Base-by-base conservation (phyloP, 2,329 filamentous ascomycete genomes). In the Bipolaris gigantea region DNA sequence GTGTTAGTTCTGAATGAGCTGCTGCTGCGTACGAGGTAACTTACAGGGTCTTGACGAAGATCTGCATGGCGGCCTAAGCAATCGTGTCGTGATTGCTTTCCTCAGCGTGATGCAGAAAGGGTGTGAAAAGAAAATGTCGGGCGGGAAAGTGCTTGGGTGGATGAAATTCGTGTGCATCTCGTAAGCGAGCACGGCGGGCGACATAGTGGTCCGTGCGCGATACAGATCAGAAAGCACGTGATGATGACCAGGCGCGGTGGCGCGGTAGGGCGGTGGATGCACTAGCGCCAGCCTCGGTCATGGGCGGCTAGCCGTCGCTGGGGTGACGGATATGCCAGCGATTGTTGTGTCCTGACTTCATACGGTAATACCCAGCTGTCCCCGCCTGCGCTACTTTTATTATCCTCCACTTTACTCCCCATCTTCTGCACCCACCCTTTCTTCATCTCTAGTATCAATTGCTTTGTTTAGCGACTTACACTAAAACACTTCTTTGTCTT, bases 11-110 rank as follows among this genome's bases (percentile, higher is more conserved):
- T 19, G 15, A 11, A 2, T n/a, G 15, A 27, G 33, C n/a, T n/a
- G 16, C 10, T 23, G 21, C 9, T 36, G 21, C 43, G 33, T 33
- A n/a, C 11, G 8, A 19, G 2, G 15, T 18, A 9, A 11, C 43
- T 46, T 46, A 46, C 43, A 46, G 85, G 70, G 92, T 96, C 88
- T 96, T 96, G 72, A 96, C 92, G 80, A 96, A 97, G 83, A 97
- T 96, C 85, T 96, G 92, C 92, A 96, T 95, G 77, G 43, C 46
- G 53, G 50, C 50, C 39, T 47, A 39, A 52, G 41, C 47, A 50
- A 52, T 52, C 41, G 34, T 43, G 43, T 42, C 16, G 40, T 43
- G 50, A 50, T 48, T 53, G 50, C 50, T 53, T 53, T 53, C 50
- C 50, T 53, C 50, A 53, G 44, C 44, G 46, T 48, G 50, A 53